Evolutionary conservation across 208 protist species (phyloP).

Genomic region (Endotrypanum monterogeii): DNA sequence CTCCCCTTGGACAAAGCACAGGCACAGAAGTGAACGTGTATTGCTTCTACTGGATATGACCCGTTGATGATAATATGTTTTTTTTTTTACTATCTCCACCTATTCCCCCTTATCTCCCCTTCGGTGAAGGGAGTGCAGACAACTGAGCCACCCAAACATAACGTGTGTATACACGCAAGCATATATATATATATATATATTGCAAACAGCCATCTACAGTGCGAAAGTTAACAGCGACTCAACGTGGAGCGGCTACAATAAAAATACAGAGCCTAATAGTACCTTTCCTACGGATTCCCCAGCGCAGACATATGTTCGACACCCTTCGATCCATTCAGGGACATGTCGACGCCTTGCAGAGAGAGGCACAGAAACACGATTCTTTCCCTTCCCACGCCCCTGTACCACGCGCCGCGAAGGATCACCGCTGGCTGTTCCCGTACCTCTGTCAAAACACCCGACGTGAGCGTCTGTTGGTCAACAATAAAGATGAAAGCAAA

Average conservation of each 20-base stretch:
- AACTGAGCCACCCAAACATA: not conserved
- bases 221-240: not conserved
- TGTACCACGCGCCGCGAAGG: not conserved
- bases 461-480: constrained; percentile 5
- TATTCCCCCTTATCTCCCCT: not conserved
- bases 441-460: constrained; percentile 6
- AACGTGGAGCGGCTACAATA: not conserved
- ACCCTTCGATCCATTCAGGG: constrained; percentile 36
- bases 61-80: too few relatives aligned
- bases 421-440: constrained; percentile 4
- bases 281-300: not conserved
- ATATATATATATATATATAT: not conserved
- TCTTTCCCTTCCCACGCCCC: not conserved
- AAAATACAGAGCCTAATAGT: not conserved
- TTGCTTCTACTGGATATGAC: too few relatives aligned
- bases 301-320: constrained; percentile 31
- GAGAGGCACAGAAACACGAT: not conserved
- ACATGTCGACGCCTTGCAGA: not conserved
- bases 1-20: too few relatives aligned
- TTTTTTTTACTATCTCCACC: not conserved
- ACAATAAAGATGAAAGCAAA: not conserved
- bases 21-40: too few relatives aligned
- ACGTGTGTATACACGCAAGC: not conserved
- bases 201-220: not conserved
- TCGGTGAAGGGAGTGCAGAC: not conserved